phyloP scores from a whole-genome alignment of 73 alveolate genomes.

The Paramecium sonneborni region DNA sequence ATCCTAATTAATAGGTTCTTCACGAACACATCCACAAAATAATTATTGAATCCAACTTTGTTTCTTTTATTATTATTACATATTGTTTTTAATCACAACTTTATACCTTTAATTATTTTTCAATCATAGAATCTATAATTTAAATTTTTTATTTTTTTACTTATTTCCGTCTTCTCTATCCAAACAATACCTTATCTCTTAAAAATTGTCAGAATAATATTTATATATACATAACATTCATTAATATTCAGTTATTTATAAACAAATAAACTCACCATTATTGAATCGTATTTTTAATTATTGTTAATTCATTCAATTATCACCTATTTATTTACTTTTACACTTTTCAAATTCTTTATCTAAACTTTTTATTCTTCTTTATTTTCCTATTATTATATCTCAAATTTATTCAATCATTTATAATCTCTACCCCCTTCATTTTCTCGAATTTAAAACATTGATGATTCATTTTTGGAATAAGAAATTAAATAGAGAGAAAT shows the following conservation, averaged over 20 bases:
- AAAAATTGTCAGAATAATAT: neutral
- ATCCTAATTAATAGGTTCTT: slow-evolving; percentile 21
- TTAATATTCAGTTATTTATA: neutral
- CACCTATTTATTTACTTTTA: no score
- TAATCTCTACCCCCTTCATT: neutral
- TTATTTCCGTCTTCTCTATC: neutral
- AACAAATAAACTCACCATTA: no score
- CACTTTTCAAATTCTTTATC: no score
- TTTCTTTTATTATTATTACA: slow-evolving; percentile 33
- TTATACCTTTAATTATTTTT: neutral
- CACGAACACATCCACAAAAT: slow-evolving; percentile 44
- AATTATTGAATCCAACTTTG: slow-evolving; percentile 22
- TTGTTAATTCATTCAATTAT: no score
- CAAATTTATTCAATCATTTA: neutral
- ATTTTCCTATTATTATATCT: neutral
- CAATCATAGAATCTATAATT: slow-evolving; percentile 10
- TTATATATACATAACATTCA: neutral
- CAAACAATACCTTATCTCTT: neutral
- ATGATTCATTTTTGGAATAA: neutral
- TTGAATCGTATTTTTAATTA: no score
- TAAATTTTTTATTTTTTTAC: neutral
- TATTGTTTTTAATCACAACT: slow-evolving; percentile 2
- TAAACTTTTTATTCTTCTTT: neutral
- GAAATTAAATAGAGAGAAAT: neutral
- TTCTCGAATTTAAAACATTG: neutral